Conservation (phyloP, 1,284 basidiomycete genomes). For the Trametes versicolor region DNA sequence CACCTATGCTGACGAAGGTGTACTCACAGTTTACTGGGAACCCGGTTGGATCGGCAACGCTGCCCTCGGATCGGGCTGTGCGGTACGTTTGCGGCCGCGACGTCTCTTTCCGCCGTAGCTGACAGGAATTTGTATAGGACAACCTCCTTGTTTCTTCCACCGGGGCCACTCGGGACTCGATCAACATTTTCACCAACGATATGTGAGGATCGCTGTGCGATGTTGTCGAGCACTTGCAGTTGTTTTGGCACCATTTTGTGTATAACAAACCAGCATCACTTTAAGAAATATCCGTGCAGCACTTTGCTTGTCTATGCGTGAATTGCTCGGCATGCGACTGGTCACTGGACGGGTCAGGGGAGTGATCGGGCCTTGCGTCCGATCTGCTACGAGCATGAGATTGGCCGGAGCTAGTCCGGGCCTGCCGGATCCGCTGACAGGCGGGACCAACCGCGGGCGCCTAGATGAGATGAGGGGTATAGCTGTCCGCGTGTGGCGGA, state of each 20-base stretch:
- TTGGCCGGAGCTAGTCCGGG: slow-evolving; percentile 12
- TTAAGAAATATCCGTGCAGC: too few species aligned
- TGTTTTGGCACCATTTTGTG: background rate
- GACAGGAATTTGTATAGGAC: slow-evolving; percentile 39
- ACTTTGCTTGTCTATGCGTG: too few species aligned
- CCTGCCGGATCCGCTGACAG: slow-evolving; percentile 6
- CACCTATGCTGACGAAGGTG: slow-evolving; percentile 30
- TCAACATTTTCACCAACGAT: slow-evolving; percentile 42
- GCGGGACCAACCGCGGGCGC: slow-evolving; percentile 23
- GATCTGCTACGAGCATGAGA: slow-evolving; percentile 23
- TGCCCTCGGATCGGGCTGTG: slow-evolving; percentile 61
- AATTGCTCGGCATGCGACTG: slow-evolving; percentile 3
- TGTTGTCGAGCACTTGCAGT: background rate
- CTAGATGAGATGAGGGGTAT: slow-evolving; percentile 24
- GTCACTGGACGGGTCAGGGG: background rate
- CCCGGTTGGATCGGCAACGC: slow-evolving; percentile 72
- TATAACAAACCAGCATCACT: too few species aligned
- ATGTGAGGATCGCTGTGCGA: slow-evolving; percentile 21
- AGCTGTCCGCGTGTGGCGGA: background rate
- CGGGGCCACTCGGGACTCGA: slow-evolving; percentile 46
- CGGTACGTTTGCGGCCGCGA: slow-evolving; percentile 49
- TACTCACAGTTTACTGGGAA: slow-evolving; percentile 62
- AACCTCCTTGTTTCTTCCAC: slow-evolving; percentile 45
- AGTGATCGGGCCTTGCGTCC: background rate
- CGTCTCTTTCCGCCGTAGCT: background rate